Percentiles rank a stretch among this genome's conserved stretches.
Conservation (phyloP, 2,329 filamentous ascomycete genomes). For the Trichoderma cornu-damae region DNA sequence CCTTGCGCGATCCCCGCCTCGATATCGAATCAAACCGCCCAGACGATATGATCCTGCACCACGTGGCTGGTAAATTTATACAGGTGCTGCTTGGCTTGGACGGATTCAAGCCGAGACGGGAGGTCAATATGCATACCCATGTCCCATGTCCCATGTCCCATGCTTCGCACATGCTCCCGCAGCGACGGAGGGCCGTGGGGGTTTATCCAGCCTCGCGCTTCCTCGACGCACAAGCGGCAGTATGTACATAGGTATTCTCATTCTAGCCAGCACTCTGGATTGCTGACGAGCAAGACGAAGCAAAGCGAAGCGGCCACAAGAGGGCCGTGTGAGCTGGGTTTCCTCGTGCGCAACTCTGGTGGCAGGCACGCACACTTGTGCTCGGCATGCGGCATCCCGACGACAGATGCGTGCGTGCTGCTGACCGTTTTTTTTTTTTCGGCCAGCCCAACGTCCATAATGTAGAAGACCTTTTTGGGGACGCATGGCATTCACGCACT, state of each 20-base stretch:
- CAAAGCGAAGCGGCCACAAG: no score
- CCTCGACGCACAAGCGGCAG: no score
- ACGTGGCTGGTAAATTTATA: not conserved
- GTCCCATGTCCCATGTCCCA: no score
- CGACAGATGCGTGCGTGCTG: not conserved
- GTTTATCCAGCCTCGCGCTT: not conserved
- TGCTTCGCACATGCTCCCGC: not conserved
- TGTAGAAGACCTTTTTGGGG: no score
- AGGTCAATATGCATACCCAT: not conserved
- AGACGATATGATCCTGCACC: not conserved
- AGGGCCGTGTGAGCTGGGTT: not conserved
- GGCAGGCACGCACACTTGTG: not conserved
- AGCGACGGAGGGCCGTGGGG: constrained; percentile 2
- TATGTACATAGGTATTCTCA: not conserved
- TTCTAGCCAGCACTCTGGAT: not conserved
- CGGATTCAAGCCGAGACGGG: constrained; percentile 7
- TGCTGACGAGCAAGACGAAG: no score
- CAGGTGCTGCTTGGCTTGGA: not conserved
- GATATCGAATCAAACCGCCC: not conserved
- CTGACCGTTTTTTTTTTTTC: not conserved
- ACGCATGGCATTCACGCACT: not conserved
- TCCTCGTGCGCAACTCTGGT: not conserved
- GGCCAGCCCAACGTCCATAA: not conserved
- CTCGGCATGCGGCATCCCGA: not conserved
- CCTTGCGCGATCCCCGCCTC: not conserved